A percentile compares a stretch with the other conserved stretches of the same genome.
Evolutionary conservation across 2,329 filamentous ascomycete genomes (phyloP).

Genomic region (Amphichorda felina): DNA sequence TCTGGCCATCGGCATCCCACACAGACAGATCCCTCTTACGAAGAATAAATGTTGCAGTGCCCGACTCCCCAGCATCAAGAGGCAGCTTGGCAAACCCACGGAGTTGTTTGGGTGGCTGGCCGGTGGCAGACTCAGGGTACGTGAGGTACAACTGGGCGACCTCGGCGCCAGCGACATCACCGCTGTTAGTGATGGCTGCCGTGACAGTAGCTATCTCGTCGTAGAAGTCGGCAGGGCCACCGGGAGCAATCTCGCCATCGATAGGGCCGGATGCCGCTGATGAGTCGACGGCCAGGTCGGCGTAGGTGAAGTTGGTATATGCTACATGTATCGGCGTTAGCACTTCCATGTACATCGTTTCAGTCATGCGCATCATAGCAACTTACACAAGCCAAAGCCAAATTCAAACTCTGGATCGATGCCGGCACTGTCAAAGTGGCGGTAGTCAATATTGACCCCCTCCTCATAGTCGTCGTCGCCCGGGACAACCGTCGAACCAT

Average conservation of each 20-base stretch:
- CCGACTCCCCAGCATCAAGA: conserved; percentile 41
- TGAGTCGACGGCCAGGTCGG: conserved; percentile 26
- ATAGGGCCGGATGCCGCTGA: conserved; percentile 25
- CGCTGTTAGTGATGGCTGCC: conserved; percentile 54
- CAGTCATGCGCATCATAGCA: neutral
- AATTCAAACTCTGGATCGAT: conserved; percentile 58
- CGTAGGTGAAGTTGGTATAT: conserved; percentile 57
- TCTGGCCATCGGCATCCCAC: conserved; percentile 51
- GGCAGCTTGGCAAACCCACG: conserved; percentile 51
- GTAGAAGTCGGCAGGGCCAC: conserved; percentile 33
- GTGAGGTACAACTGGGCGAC: conserved; percentile 42
- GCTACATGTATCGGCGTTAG: conserved; percentile 22
- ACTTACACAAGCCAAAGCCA: conserved; percentile 55
- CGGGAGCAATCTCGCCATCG: conserved; percentile 24
- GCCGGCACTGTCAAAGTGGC: conserved; percentile 58
- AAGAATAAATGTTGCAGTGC: conserved; percentile 37
- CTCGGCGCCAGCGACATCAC: conserved; percentile 33
- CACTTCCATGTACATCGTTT: neutral
- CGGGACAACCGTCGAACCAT: conserved; percentile 21
- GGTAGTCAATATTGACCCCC: conserved; percentile 66
- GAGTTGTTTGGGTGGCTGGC: conserved; percentile 40
- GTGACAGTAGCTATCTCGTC: conserved; percentile 36
- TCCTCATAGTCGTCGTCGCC: conserved; percentile 51
- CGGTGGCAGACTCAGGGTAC: conserved; percentile 22
- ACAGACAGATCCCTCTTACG: conserved; percentile 51